Base-by-base conservation (phyloP, 140 eudicot genomes). In the Stevia rebaudiana region DNA sequence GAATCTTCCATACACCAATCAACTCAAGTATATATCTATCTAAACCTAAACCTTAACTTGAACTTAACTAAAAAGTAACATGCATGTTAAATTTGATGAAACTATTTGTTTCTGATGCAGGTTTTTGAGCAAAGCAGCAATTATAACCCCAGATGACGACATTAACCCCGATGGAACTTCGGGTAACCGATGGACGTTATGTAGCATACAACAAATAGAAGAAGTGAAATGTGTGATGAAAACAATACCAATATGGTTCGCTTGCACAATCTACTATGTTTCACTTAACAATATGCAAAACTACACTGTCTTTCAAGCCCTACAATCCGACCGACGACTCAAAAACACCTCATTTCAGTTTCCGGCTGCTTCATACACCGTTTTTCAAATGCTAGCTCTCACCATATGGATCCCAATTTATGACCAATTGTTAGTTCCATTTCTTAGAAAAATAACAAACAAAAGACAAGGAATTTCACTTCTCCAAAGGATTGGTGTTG, bases 151-250 rank as follows among this genome's bases (percentile, higher is more conserved):
- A 0, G 70, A 79, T 2, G 92, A 86, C 70, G 42, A 72, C 18
- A 67, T 83, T 28, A 89, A 81, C 50, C 22, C 68, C 0, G 92
- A 86, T 37, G 92, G 95, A 12, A 61, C 86, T 5, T 52, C 89
- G 11, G 68, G 65, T 5, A 48, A 79, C 55, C 92, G 76, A 1
- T 89, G 97, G 97, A 61, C 70, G 2, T 88, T 89, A 47, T 83
- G 97, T 81, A 79, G 78, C n/a, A 60, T 81, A 23, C 97, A 89
- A 61, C 97, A 89, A 70, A 79, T 86, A 12, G 97, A 89, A 68
- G 84, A 83, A 76, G 84, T 79, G 54, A 89, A 89, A 71, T 89
- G 97, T 68, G 24, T 86, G n/a, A 16, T 83, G 0, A 76, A 86
- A 61, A 80, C 89, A 4, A 1, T 83, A 43, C 97, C 97, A 19